Conservation (phyloP, 768 basidiomycete genomes). For the Lanmaoa rubissima region DNA sequence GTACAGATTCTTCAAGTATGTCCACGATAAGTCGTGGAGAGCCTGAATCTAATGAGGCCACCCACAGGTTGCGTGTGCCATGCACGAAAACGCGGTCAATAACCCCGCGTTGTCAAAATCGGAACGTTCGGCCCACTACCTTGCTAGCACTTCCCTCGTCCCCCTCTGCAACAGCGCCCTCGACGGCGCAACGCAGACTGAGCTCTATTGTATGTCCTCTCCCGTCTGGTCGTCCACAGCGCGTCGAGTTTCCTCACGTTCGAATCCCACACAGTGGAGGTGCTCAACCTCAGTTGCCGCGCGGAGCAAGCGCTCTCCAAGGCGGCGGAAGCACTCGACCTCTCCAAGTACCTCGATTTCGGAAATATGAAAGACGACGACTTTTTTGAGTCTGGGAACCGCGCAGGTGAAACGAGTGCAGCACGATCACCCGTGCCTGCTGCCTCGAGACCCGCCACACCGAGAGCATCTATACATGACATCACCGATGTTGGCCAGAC, state of each 20-base stretch:
- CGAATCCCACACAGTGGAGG: slow-evolving; percentile 8
- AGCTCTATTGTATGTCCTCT: slow-evolving; percentile 16
- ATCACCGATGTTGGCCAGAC: neutral
- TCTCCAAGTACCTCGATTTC: slow-evolving; percentile 1
- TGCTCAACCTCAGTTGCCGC: neutral
- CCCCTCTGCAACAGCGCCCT: slow-evolving; percentile 5
- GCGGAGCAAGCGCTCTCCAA: slow-evolving; percentile 1
- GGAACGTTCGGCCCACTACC: slow-evolving; percentile 6
- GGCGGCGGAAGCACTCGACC: slow-evolving; percentile 2
- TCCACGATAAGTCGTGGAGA: neutral
- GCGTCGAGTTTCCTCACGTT: neutral
- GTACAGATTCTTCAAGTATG: slow-evolving; percentile 22
- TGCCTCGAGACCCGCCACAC: neutral
- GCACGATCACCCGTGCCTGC: neutral
- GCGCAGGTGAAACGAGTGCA: neutral
- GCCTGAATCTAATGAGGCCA: neutral
- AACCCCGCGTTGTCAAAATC: slow-evolving; percentile 3
- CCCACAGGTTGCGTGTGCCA: slow-evolving; percentile 19
- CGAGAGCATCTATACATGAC: neutral
- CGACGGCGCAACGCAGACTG: neutral
- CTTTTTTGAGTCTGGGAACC: neutral
- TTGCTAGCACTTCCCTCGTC: slow-evolving; percentile 8
- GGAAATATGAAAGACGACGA: neutral
- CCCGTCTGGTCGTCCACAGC: neutral
- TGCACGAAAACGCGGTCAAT: slow-evolving; percentile 26